phyloP scores from a whole-genome alignment of 164 flowering plant species.

The Stephania cephalantha region DNA sequence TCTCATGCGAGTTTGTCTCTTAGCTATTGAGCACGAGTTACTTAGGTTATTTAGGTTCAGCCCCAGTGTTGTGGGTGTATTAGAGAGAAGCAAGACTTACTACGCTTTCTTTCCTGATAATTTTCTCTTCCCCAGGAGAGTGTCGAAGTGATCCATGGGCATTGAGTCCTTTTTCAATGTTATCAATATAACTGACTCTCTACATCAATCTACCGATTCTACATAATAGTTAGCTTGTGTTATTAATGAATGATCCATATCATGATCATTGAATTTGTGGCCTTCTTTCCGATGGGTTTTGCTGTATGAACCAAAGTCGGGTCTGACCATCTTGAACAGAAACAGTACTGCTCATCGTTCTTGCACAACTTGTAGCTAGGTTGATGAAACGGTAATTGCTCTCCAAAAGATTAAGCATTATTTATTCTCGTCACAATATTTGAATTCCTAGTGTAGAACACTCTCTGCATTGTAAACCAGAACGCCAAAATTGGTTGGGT shows the following conservation, averaged over 20 bases:
- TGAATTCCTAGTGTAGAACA: not conserved
- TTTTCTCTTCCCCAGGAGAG: not conserved
- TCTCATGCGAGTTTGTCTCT: not conserved
- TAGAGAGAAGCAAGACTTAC: not conserved
- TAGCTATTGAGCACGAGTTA: not conserved
- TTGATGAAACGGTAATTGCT: not conserved
- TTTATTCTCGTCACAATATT: not conserved
- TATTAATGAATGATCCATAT: not conserved
- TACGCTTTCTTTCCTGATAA: not conserved
- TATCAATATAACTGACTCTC: not conserved
- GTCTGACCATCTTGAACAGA: not conserved
- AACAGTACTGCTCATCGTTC: not conserved
- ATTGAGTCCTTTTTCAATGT: not conserved
- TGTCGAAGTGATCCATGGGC: not conserved
- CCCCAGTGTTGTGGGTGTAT: not conserved
- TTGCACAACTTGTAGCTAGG: not conserved
- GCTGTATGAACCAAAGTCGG: not conserved
- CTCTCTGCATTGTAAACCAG: not conserved
- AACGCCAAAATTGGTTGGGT: not conserved
- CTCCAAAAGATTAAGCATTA: not conserved
- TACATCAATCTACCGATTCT: not conserved
- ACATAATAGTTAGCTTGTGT: not conserved
- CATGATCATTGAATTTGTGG: not conserved
- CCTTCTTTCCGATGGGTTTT: not conserved
- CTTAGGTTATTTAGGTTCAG: not conserved